Evolutionary conservation across 1,139 yeast genomes (phyloP), one percentile per base, ranked within the genome.

Genomic region (Kluyveromyces sp.): DNA sequence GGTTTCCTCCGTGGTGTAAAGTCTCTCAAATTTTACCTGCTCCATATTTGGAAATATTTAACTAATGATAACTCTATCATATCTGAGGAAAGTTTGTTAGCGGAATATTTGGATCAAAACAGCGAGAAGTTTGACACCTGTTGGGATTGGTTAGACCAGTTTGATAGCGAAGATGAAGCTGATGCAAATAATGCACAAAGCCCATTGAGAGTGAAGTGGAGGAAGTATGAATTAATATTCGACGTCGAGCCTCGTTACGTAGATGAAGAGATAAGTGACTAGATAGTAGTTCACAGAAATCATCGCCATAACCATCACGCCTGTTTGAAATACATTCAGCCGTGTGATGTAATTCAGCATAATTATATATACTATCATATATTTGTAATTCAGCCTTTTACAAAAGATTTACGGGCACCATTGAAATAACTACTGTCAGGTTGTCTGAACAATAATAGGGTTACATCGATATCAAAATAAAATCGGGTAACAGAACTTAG

Each of bases 1-100:
- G 99, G 99, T 1, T 94, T 88, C 64, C 68, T 90, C 41, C 74
- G 92, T 41, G 99, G 99, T 0, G 65, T 94, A 40, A 67, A 70
- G 40, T 79, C 94, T 15, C 70, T 94, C 45, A 74, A 75, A 27
- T 71, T 70, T 46, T 87, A 88, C 61, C 80, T 87, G 53, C 69
- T 71, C 54, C 54, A 68, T 35, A 74, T 83, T 52, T 82, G 79
- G 68, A 63, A 67, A 43, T 68, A 74, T 36, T 59, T 81, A 43
- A 72, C 79, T 2, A 68, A 67, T 3, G 59, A 55, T 37, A 53
- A 53, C 15, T 67, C 65, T 40, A 45, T 58, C 25, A 61, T 63
- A 25, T 59, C 57, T 34, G 63, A 55, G 25, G 60, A 59, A 3
- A 56, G 59, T 1, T 54, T 50, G 21, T 44, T 62, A 29, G 37